Conservation (phyloP, 2,329 filamentous ascomycete genomes). For the Chrysoporthe puriensis region DNA sequence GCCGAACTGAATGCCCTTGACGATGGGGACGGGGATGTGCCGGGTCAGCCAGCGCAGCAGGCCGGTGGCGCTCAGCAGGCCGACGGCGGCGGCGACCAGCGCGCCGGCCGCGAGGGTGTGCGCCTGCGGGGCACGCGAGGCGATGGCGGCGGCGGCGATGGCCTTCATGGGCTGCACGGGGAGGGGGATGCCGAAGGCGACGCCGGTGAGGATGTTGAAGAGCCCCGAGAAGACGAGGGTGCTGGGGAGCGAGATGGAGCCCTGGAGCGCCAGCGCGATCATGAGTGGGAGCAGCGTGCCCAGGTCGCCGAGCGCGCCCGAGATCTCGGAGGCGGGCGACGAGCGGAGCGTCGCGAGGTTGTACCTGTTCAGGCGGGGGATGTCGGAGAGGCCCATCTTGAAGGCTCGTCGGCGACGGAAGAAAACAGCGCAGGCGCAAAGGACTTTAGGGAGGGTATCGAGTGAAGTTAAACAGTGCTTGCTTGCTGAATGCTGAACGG, state of each 20-base stretch:
- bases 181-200: constrained; percentile 83
- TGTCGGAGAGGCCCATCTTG: constrained; percentile 34
- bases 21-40: constrained; percentile 81
- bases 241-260: constrained; percentile 78
- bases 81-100: constrained; percentile 73
- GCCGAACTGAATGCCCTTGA: constrained; percentile 94
- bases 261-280: constrained; percentile 79
- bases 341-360: constrained; percentile 53
- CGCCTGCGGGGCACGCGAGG: constrained; percentile 65
- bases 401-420: neutral
- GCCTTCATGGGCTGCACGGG: constrained; percentile 93
- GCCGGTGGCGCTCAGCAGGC: constrained; percentile 78
- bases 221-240: constrained; percentile 88
- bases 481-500: neutral
- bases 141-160: constrained; percentile 84
- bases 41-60: constrained; percentile 73
- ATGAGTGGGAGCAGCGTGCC: constrained; percentile 89
- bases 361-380: constrained; percentile 45
- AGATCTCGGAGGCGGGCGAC: constrained; percentile 71
- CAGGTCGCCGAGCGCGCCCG: constrained; percentile 83
- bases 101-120: constrained; percentile 83
- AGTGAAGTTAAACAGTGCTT: neutral
- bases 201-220: constrained; percentile 82
- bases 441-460: neutral
- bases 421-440: neutral